phyloP scores from a whole-genome alignment of 306 rosid genomes.

The Begonia peltatifolia region DNA sequence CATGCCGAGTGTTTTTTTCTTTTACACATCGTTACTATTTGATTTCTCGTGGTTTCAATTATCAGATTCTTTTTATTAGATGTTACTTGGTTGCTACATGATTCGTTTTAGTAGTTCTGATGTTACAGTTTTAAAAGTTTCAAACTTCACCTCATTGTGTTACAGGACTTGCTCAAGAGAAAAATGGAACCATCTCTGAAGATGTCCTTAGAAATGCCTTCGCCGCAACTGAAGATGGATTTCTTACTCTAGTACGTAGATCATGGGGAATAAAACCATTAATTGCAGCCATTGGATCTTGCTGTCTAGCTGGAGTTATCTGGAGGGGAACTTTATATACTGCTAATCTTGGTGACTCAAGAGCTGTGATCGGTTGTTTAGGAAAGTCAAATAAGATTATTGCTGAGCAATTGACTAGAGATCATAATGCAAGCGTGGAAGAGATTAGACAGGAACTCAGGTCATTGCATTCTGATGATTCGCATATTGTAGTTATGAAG shows the following conservation, averaged over 20 bases:
- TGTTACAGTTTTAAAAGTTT: not conserved
- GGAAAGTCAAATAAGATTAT: constrained; percentile 51
- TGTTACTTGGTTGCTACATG: too few relatives aligned
- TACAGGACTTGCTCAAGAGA: constrained; percentile 55
- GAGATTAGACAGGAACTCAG: constrained; percentile 68
- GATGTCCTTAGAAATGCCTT: constrained; percentile 52
- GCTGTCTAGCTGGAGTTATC: constrained; percentile 74
- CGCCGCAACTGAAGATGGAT: constrained; percentile 79
- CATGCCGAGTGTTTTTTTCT: too few relatives aligned
- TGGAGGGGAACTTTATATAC: constrained; percentile 60
- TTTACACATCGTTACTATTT: too few relatives aligned
- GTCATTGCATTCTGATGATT: constrained; percentile 71
- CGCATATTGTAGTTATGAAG: constrained; percentile 62
- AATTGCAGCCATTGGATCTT: constrained; percentile 76
- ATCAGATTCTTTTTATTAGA: too few relatives aligned
- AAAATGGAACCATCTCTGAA: constrained; percentile 44
- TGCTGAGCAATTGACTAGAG: constrained; percentile 66
- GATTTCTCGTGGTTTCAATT: too few relatives aligned
- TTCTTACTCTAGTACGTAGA: constrained; percentile 68
- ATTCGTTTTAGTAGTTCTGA: too few relatives aligned
- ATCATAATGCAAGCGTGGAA: constrained; percentile 71
- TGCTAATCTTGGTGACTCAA: constrained; percentile 76
- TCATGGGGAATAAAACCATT: constrained; percentile 56
- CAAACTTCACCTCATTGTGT: constrained; percentile 4
- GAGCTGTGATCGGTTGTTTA: constrained; percentile 66